These are phyloP conservation scores for Debaryomycetaceae sp. DNA, from an alignment of 1,139 yeast species.

Conservation along the genomic window DNA sequence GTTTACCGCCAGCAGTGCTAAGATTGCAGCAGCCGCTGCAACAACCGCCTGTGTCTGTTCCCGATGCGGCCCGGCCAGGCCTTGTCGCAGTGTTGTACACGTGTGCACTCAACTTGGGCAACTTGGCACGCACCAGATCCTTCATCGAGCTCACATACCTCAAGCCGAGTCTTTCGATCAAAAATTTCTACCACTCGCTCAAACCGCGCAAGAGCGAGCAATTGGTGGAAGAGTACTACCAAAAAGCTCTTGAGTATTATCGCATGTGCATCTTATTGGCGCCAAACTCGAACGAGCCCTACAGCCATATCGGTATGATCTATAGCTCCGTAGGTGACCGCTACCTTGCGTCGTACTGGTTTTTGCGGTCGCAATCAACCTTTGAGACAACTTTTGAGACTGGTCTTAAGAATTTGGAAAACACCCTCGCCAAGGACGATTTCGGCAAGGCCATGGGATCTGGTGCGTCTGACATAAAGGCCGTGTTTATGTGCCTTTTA, in stretches of 20 bases:
- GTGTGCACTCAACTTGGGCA: conserved; percentile 55
- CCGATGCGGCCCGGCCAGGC: neutral
- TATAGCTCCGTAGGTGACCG: conserved; percentile 35
- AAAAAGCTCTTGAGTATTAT: conserved; percentile 42
- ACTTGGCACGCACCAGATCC: conserved; percentile 54
- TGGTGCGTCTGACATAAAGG: conserved; percentile 17
- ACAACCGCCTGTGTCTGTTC: neutral
- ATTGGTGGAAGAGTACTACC: conserved; percentile 15
- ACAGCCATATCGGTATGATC: conserved; percentile 61
- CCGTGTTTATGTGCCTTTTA: conserved; percentile 23
- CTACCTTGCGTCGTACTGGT: conserved; percentile 38
- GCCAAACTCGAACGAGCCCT: conserved; percentile 67
- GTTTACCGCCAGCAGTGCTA: neutral
- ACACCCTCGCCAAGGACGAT: conserved; percentile 29
- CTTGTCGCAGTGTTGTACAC: conserved; percentile 29
- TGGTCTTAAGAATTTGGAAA: conserved; percentile 37
- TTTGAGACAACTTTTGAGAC: conserved; percentile 43
- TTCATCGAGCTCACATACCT: conserved; percentile 40
- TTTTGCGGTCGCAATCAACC: conserved; percentile 55
- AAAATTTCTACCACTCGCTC: conserved; percentile 17
- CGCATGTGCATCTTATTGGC: conserved; percentile 49
- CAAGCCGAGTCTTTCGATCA: conserved; percentile 29
- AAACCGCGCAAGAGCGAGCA: neutral
- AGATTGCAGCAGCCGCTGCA: neutral
- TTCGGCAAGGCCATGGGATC: conserved; percentile 22